Percentiles rank a stretch among this genome's conserved stretches.
These are phyloP conservation scores for Clohesyomyces aquaticus DNA, from an alignment of 495 filamentous ascomycete species.

Conservation along the genomic window DNA sequence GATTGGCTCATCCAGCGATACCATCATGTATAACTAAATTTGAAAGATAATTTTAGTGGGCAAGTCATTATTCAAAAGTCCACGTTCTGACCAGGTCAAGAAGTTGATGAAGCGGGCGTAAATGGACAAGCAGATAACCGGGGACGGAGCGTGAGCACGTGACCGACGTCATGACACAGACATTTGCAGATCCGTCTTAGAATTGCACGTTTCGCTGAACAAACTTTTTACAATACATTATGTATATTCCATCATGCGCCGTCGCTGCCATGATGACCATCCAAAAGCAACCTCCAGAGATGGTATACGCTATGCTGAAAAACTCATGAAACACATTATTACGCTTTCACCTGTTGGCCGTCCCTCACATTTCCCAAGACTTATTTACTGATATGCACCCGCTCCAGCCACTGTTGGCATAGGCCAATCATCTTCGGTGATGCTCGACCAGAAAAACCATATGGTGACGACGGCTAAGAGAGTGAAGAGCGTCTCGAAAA, in stretches of 20 bases:
- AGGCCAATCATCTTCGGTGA: slow-evolving; percentile 99
- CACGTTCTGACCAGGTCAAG: too few relatives aligned
- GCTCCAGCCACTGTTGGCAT: slow-evolving; percentile 56
- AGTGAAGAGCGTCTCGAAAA: slow-evolving; percentile 95
- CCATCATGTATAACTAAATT: background rate
- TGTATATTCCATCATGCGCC: slow-evolving; percentile 17
- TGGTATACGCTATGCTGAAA: slow-evolving; percentile 41
- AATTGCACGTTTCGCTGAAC: background rate
- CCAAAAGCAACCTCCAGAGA: slow-evolving; percentile 17
- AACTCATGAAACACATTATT: slow-evolving; percentile 40
- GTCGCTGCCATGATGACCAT: slow-evolving; percentile 20
- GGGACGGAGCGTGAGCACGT: slow-evolving; percentile 6
- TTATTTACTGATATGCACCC: slow-evolving; percentile 52
- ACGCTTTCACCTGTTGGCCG: slow-evolving; percentile 5
- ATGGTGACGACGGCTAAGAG: slow-evolving; percentile 76
- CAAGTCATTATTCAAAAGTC: background rate
- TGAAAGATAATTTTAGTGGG: background rate
- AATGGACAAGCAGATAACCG: background rate
- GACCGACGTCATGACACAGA: too few relatives aligned
- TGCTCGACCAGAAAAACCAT: slow-evolving; percentile 98
- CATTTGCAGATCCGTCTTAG: too few relatives aligned
- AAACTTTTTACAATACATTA: slow-evolving; percentile 31
- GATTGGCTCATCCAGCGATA: too few relatives aligned
- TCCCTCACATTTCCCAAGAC: slow-evolving; percentile 9
- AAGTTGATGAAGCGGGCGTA: too few relatives aligned